A percentile compares a stretch with the other conserved stretches of the same genome.
These are phyloP conservation scores for Cornus suecica DNA, from an alignment of 148 eudicot species.

Conservation along the genomic window DNA sequence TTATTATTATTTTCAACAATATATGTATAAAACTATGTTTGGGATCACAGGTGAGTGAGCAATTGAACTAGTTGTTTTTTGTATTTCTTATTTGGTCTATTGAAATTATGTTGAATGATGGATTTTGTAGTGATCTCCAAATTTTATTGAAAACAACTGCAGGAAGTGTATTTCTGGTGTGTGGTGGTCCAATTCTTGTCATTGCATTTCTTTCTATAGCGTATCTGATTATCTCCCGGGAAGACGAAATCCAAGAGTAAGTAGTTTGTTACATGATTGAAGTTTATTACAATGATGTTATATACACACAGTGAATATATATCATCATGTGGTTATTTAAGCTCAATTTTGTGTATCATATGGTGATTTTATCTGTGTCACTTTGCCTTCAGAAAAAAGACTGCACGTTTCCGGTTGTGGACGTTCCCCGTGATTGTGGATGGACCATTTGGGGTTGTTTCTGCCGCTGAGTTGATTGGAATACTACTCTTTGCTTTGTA, in stretches of 20 bases:
- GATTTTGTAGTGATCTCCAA: neutral
- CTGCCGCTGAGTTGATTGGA: constrained; percentile 78
- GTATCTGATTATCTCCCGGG: constrained; percentile 46
- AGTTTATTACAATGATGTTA: neutral
- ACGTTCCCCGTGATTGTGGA: constrained; percentile 85
- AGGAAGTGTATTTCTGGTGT: constrained; percentile 59
- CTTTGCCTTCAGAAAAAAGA: constrained; percentile 45
- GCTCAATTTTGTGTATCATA: neutral
- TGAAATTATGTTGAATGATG: neutral
- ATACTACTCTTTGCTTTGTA: constrained; percentile 46
- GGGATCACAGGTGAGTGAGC: neutral
- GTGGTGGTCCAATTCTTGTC: constrained; percentile 61
- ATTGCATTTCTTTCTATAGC: constrained; percentile 60
- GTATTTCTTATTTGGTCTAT: neutral
- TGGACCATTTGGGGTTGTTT: constrained; percentile 88
- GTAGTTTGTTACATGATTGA: constrained; percentile 13
- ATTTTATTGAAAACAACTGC: constrained; percentile 23
- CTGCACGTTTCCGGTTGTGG: constrained; percentile 59
- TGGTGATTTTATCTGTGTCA: neutral
- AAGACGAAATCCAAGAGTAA: constrained; percentile 62
- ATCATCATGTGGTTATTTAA: neutral
- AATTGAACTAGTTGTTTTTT: constrained; percentile 1
- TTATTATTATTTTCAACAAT: too few relatives aligned
- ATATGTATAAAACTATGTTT: neutral
- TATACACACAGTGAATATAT: neutral